Evolutionary conservation across 2,329 filamentous ascomycete genomes (phyloP), one percentile per base, ranked within the genome.

Genomic region (Lachnellula arida): DNA sequence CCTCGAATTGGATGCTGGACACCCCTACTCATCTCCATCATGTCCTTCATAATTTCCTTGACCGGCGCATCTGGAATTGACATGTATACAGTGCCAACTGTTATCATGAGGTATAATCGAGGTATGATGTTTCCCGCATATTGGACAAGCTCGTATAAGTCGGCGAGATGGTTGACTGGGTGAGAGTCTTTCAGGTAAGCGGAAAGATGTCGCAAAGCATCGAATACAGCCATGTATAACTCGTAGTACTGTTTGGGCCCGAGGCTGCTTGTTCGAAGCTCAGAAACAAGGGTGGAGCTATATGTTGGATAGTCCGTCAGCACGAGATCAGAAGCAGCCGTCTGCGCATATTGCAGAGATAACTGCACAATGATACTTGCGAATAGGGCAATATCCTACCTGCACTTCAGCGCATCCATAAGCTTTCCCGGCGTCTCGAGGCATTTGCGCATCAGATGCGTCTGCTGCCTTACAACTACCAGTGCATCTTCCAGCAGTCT

Each of bases 161-260:
- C 94, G 73, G 94, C 94, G 55, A 99, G 86, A 78, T 99, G 94
- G 73, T 99, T 97, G 64, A 95, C 89, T 4, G 94, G 94, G 74
- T 99, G 94, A 69, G 92, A 97, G 72, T 99, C 94, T 74, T 91
- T 92, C 46, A 99, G 86, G 74, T 97, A 96, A 62, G 96, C 90
- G 53, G 94, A 95, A 52, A 99, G 86, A 75, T 97, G 93, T 72
- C 94, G 91, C 71, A 99, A 78, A 62, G 95, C 93, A 78, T 99
- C 94, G 75, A 99, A 99, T 60, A 99, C 91, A 63, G 94, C 85
- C 94, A 99, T 99, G 77, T 99, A 99, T 56, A 99, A 84, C 78
- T 99, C 95, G 74, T 99, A 99, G 78, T 99, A 99, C 75, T 99
- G 94, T 75, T 99, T 99, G 35, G 94, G 94, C n/a, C 94, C 91